phyloP scores from a whole-genome alignment of 306 rosid genomes.

The Hippophae gyantsensis region DNA sequence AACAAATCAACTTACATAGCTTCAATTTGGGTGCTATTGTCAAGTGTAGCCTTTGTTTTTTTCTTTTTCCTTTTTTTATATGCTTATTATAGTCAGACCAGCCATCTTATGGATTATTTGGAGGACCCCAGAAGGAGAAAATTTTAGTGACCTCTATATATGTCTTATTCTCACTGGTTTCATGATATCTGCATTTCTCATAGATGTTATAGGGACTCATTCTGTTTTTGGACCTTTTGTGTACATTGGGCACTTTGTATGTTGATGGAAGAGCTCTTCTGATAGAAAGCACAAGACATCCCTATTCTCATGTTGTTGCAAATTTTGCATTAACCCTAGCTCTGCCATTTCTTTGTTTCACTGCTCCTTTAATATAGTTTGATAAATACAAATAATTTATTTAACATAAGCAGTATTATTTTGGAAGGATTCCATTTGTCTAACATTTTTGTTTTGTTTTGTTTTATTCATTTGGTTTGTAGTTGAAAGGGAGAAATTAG shows the following conservation, averaged over 20 bases:
- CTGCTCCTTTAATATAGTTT: conserved; percentile 18
- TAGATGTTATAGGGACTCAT: conserved; percentile 37
- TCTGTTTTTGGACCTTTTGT: conserved; percentile 31
- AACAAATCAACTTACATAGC: conserved; percentile 9
- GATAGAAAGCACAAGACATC: conserved; percentile 34
- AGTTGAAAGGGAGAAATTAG: no score
- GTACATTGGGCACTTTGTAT: conserved; percentile 42
- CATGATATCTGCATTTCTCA: conserved; percentile 26
- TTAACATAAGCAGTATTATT: no score
- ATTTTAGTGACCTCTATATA: conserved; percentile 36
- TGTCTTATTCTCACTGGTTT: conserved; percentile 25
- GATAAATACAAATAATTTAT: no score
- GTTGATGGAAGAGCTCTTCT: conserved; percentile 61
- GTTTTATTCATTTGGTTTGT: no score
- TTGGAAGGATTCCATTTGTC: no score
- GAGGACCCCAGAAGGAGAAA: conserved; percentile 48
- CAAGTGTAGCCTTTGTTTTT: conserved; percentile 25
- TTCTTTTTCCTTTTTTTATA: no score
- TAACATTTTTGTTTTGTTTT: no score
- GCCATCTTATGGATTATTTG: conserved; percentile 32
- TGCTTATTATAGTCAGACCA: conserved; percentile 20
- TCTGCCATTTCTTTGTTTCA: conserved; percentile 54
- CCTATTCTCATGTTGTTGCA: conserved; percentile 47
- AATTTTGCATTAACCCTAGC: conserved; percentile 67
- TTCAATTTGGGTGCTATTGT: conserved; percentile 23